Base-by-base conservation (phyloP, 108 stramenopile genomes). In the Nannochloropsis gaditana region DNA sequence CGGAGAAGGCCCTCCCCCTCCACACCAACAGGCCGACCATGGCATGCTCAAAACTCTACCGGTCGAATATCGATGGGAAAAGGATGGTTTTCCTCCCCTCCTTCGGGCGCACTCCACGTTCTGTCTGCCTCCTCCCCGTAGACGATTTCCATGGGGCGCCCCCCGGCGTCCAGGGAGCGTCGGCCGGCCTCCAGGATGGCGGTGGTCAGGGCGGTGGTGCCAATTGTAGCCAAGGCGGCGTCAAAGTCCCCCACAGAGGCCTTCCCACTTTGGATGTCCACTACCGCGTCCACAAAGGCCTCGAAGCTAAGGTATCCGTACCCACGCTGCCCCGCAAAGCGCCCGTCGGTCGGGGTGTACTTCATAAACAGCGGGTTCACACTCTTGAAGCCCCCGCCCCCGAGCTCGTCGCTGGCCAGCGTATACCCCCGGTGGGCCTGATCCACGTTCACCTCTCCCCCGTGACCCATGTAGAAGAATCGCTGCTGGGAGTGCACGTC, bases 281-380 rank as follows among this genome's bases (percentile, higher is more conserved):
- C 42, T 19, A 91, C 93, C 11, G 93, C 93, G 82, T 93, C 93
- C 9, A 95, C 87, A 80, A 95, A 95, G 59, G 92, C 92, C 90
- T 94, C 97, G 90, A 99, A 97, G 45, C 95, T 96, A 82, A 92
- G 92, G 42, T 97, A 95, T 73, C 99, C 99, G 92, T 99, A 99
- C 43, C 97, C 96, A 8, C 89, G 90, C 90, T 99, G 99, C 9
- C 99, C 99, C 45, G 93, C 91, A 89, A 99, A 99, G 87, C 91
- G 93, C 83, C 86, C 87, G 89, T 95, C 93, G 5, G 95, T 95
- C 5, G 99, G 99, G 2, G 96, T 97, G 85, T 97, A 98, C 92
- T 99, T 99, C 99, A 97, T 98, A 90, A 99, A 99, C 79, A 98
- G 93, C 5, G 99, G 99, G 92, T 99, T 99, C 17, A 97, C 95